These are phyloP conservation scores for Pulveroboletus sp. DNA, from an alignment of 768 basidiomycete genomes.

Conservation along the genomic window DNA sequence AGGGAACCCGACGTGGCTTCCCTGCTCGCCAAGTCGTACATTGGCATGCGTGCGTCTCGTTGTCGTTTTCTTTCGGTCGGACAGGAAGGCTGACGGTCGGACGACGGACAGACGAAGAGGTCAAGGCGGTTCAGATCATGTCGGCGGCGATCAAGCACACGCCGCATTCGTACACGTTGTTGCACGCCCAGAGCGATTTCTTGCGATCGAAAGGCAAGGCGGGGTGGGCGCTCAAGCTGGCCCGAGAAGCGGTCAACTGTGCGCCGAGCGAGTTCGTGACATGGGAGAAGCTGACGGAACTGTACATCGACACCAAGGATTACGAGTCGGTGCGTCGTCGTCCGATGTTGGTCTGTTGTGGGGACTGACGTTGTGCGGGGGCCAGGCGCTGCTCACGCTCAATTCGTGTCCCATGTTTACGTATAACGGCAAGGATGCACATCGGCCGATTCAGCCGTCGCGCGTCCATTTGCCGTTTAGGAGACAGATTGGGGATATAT, in stretches of 20 bases:
- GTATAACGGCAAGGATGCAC: constrained; percentile 92
- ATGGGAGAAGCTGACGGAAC: constrained; percentile 95
- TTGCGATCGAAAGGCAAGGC: constrained; percentile 77
- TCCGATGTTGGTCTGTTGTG: not conserved
- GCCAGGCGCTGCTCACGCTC: constrained; percentile 82
- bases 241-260: constrained; percentile 93
- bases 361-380: not conserved
- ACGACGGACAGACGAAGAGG: constrained; percentile 91
- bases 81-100: not conserved
- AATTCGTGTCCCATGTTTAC: constrained; percentile 99
- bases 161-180: constrained; percentile 89
- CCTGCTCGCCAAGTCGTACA: constrained; percentile 82
- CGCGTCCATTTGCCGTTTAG: constrained; percentile 85
- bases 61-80: not conserved
- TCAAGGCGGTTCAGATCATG: constrained; percentile 96
- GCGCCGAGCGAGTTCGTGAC: constrained; percentile 98
- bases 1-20: constrained; percentile 88
- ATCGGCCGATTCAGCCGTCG: constrained; percentile 75
- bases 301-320: constrained; percentile 87
- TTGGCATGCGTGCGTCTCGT: constrained; percentile 95
- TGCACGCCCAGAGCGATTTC: constrained; percentile 95
- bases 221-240: constrained; percentile 89
- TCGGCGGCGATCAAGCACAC: constrained; percentile 75
- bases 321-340: constrained; percentile 63
- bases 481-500: constrained; percentile 80